Evolutionary conservation across 768 basidiomycete genomes (phyloP).

Genomic region (Phaeotremella fagi): DNA sequence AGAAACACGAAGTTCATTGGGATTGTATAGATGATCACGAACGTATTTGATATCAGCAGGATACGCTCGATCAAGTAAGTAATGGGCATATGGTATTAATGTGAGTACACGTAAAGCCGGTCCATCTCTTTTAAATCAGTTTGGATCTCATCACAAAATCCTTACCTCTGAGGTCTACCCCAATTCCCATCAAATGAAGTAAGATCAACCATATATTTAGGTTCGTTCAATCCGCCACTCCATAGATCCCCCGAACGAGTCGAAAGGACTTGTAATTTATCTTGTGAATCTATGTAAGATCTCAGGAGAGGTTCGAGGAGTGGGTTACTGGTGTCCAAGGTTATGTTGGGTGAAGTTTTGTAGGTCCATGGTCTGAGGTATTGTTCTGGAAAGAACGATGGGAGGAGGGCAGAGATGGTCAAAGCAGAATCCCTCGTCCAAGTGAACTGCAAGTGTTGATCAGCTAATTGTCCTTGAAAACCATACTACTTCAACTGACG

Average conservation of each 20-base stretch:
- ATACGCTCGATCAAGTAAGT: conserved; percentile 37
- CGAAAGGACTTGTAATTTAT: conserved; percentile 28
- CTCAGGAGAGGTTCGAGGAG: conserved; percentile 31
- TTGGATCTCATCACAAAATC: not conserved
- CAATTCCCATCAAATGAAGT: conserved; percentile 40
- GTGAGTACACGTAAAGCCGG: conserved; percentile 46
- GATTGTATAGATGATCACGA: conserved; percentile 30
- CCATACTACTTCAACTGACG: conserved; percentile 14
- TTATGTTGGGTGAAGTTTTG: not conserved
- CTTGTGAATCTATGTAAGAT: conserved; percentile 37
- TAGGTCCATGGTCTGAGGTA: conserved; percentile 17
- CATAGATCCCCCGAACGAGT: conserved; percentile 42
- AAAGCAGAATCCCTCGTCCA: conserved; percentile 47
- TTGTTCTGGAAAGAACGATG: conserved; percentile 17
- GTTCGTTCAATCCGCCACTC: conserved; percentile 46
- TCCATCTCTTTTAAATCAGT: conserved; percentile 36
- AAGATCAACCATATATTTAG: conserved; percentile 45
- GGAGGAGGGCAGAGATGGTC: conserved; percentile 34
- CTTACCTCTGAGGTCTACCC: conserved; percentile 48
- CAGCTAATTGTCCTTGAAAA: too few species aligned
- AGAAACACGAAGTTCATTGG: conserved; percentile 9
- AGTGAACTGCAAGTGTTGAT: conserved; percentile 24
- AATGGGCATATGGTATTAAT: conserved; percentile 43
- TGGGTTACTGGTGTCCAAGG: not conserved
- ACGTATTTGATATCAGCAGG: conserved; percentile 38